Conservation (phyloP, 805 yeast species). For the Barnettozyma vustinii region DNA sequence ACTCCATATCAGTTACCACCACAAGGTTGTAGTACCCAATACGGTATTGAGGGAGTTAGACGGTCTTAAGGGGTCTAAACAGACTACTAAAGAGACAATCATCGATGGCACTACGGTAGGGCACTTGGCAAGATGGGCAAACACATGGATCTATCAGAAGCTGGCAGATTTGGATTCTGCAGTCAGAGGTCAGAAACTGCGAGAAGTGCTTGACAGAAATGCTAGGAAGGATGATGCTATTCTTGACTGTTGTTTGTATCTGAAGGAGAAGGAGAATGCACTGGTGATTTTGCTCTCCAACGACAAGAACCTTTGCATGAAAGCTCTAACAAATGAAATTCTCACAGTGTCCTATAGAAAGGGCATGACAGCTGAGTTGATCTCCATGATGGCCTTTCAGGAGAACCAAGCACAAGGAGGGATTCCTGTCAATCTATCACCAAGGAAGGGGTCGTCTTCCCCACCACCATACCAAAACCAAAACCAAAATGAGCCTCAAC, state of each 20-base stretch:
- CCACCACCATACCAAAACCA: neutral
- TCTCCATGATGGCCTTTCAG: conserved; percentile 34
- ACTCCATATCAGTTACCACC: conserved; percentile 36
- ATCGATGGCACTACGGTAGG: conserved; percentile 38
- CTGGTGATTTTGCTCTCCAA: conserved; percentile 67
- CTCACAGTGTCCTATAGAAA: conserved; percentile 50
- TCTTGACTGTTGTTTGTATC: conserved; percentile 75
- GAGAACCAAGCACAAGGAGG: conserved; percentile 26
- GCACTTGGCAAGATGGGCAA: conserved; percentile 62
- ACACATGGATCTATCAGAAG: conserved; percentile 64
- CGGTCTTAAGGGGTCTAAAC: conserved; percentile 55
- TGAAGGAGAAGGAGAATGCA: conserved; percentile 34
- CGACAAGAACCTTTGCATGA: conserved; percentile 77
- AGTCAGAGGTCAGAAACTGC: conserved; percentile 59
- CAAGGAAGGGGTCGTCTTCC: neutral
- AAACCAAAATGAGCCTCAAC: neutral
- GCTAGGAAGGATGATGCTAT: conserved; percentile 73
- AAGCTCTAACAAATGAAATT: conserved; percentile 63
- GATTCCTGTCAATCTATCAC: neutral
- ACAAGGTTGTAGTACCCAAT: conserved; percentile 59
- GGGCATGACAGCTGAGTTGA: conserved; percentile 43
- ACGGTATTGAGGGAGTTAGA: conserved; percentile 77
- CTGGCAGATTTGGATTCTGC: conserved; percentile 47
- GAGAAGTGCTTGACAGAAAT: conserved; percentile 43
- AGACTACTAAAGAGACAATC: conserved; percentile 5